A percentile compares a stretch with the other conserved stretches of the same genome.
Evolutionary conservation across 2,329 filamentous ascomycete species (phyloP).

Genomic region (Chrysoporthe austroafricana): DNA sequence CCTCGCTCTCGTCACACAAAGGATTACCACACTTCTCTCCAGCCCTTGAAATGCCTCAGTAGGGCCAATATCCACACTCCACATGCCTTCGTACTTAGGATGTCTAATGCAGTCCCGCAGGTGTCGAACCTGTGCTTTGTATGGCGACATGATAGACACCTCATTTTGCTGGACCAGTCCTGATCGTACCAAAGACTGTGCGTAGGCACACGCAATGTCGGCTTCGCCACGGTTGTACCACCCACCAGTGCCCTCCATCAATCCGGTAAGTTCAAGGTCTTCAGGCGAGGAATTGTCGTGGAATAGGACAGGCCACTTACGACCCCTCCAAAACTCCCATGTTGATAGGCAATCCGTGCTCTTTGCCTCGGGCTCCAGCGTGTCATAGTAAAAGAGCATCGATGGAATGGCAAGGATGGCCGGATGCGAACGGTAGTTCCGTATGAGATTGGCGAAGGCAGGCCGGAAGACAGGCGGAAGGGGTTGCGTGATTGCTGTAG

Average conservation of each 20-base stretch:
- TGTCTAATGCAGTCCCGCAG: slow-evolving; percentile 28
- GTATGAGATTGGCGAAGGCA: slow-evolving; percentile 33
- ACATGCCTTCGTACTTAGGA: slow-evolving; percentile 13
- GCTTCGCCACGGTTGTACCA: slow-evolving; percentile 33
- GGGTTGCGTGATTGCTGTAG: slow-evolving; percentile 17
- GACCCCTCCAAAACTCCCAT: slow-evolving; percentile 31
- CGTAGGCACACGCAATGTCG: slow-evolving; percentile 29
- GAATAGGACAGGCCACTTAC: slow-evolving; percentile 31
- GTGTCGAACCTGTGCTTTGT: slow-evolving; percentile 32
- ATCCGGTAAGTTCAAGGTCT: slow-evolving; percentile 28
- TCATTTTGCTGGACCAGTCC: slow-evolving; percentile 26
- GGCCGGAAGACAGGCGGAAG: slow-evolving; percentile 33
- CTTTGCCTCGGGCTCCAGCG: slow-evolving; percentile 29
- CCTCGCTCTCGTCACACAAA: slow-evolving; percentile 33
- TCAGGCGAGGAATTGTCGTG: slow-evolving; percentile 32
- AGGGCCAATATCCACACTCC: slow-evolving; percentile 33
- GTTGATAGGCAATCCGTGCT: slow-evolving; percentile 15
- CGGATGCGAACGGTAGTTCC: slow-evolving; percentile 35
- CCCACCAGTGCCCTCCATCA: slow-evolving; percentile 28
- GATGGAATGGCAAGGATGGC: slow-evolving; percentile 34
- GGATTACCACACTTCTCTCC: slow-evolving; percentile 32
- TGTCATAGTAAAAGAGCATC: slow-evolving; percentile 33
- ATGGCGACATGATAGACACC: slow-evolving; percentile 33
- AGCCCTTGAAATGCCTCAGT: slow-evolving; percentile 34
- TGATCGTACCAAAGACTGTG: slow-evolving; percentile 17